phyloP scores from a whole-genome alignment of 331 rosid species.

The Malus hybrid region DNA sequence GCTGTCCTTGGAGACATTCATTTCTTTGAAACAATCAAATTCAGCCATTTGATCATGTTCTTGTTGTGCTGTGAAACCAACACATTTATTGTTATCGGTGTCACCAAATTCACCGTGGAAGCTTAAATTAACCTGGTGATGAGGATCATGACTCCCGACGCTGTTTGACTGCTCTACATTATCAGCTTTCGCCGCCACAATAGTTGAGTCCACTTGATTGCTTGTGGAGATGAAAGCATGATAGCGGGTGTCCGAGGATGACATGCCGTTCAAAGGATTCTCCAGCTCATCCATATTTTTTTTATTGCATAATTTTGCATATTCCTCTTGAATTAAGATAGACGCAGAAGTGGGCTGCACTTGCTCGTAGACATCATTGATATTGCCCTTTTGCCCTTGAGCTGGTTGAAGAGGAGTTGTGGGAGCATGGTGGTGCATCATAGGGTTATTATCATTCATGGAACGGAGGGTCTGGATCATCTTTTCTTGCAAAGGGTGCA shows the following conservation, averaged over 20 bases:
- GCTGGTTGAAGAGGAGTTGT: constrained; percentile 10
- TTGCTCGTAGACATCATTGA: constrained; percentile 8
- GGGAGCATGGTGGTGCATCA: background rate
- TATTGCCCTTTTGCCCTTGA: constrained; percentile 21
- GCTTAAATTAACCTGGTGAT: constrained; percentile 19
- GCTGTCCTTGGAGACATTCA: constrained; percentile 49
- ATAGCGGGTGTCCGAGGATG: background rate
- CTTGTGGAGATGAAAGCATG: constrained; percentile 7
- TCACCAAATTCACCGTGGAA: constrained; percentile 53
- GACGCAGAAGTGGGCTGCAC: background rate
- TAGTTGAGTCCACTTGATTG: constrained; percentile 17
- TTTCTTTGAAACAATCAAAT: constrained; percentile 64
- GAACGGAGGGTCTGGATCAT: constrained; percentile 22
- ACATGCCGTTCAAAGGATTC: constrained; percentile 24
- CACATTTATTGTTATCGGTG: constrained; percentile 41
- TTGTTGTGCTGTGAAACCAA: constrained; percentile 19
- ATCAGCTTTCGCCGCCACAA: constrained; percentile 21
- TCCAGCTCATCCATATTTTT: constrained; percentile 19
- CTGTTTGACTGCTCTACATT: constrained; percentile 5
- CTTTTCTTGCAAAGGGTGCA: constrained; percentile 27
- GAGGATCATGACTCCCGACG: constrained; percentile 21
- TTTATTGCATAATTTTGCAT: constrained; percentile 9
- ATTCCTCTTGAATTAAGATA: constrained; percentile 18
- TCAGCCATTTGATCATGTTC: constrained; percentile 28
- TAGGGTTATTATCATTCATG: background rate